These are phyloP conservation scores for Zea luxurians DNA, from an alignment of 176 grass and related monocot species.

Conservation along the genomic window DNA sequence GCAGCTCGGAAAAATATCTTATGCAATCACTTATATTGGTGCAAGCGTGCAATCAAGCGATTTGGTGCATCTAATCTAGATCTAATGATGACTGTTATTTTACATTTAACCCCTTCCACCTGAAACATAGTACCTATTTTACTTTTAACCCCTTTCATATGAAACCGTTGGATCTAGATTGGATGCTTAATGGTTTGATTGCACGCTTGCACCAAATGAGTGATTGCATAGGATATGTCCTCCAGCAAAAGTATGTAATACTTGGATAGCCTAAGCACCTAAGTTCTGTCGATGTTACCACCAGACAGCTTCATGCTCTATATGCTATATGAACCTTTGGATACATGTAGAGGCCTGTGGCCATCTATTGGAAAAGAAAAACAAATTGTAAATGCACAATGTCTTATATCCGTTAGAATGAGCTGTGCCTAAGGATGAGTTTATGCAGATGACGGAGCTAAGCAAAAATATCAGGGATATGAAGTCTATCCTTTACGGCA, in stretches of 20 bases:
- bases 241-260: not conserved
- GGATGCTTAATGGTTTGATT: no score
- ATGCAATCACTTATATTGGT: no score
- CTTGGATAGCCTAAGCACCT: slow-evolving; percentile 2
- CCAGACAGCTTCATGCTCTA: not conserved
- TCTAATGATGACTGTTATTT: no score
- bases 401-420: not conserved
- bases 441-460: slow-evolving; percentile 79
- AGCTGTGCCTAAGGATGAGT: slow-evolving; percentile 4
- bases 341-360: not conserved
- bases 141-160: no score
- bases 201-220: no score
- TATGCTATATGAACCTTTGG: not conserved
- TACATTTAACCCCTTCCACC: no score
- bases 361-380: slow-evolving; percentile 21
- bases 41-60: no score
- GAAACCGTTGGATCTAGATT: no score
- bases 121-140: no score
- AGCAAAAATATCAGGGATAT: slow-evolving; percentile 97
- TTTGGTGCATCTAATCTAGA: no score
- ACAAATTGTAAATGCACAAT: not conserved
- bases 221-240: no score
- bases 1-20: no score
- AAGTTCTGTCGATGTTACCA: not conserved
- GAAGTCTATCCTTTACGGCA: slow-evolving; percentile 93